Conservation (phyloP, 805 yeast species). For the Candida maesae region DNA sequence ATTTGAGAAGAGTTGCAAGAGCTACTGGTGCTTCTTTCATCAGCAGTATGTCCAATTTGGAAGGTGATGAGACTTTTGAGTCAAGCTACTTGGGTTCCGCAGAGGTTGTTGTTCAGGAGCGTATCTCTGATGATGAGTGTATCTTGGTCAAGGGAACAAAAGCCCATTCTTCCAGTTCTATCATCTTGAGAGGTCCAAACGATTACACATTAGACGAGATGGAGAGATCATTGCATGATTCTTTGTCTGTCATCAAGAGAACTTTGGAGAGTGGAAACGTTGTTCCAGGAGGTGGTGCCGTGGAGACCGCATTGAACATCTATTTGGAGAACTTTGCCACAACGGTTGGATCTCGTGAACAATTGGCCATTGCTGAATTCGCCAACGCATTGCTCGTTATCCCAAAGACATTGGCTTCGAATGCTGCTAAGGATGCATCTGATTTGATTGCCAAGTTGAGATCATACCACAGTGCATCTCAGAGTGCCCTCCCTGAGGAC, state of each 20-base stretch:
- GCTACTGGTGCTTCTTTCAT: constrained; percentile 96
- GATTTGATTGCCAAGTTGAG: constrained; percentile 94
- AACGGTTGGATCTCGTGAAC: constrained; percentile 96
- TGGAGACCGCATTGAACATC: constrained; percentile 91
- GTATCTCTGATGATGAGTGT: constrained; percentile 94
- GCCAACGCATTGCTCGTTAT: constrained; percentile 85
- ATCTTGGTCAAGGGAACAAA: constrained; percentile 91
- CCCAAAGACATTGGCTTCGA: constrained; percentile 95
- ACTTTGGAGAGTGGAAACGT: constrained; percentile 91
- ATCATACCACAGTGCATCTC: constrained; percentile 94
- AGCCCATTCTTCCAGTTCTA: constrained; percentile 87
- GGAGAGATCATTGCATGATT: constrained; percentile 96
- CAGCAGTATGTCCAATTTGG: constrained; percentile 84
- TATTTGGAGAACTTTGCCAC: constrained; percentile 97
- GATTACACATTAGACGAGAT: constrained; percentile 95
- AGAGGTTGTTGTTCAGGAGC: constrained; percentile 87
- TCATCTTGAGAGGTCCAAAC: constrained; percentile 92
- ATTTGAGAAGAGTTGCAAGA: constrained; percentile 91
- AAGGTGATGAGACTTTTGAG: constrained; percentile 84
- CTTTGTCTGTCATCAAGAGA: constrained; percentile 90
- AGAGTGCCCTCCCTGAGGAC: constrained; percentile 80
- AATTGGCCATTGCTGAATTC: constrained; percentile 96
- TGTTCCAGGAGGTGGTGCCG: constrained; percentile 99
- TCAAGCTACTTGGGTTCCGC: constrained; percentile 83
- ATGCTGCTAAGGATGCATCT: constrained; percentile 96